Evolutionary conservation across 345 rosid species (phyloP).

Genomic region (Camelina laxa): DNA sequence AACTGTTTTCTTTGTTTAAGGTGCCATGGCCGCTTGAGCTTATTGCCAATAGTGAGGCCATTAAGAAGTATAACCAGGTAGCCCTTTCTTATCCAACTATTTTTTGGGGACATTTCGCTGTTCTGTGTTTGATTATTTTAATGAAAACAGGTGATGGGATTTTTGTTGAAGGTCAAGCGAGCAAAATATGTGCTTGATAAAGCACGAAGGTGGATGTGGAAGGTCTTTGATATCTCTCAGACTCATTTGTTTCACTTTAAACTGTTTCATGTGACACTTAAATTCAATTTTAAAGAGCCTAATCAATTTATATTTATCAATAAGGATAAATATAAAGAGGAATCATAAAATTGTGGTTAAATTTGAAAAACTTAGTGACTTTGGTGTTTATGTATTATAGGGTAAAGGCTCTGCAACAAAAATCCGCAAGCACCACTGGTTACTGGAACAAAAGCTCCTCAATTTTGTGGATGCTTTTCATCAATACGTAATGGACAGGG

Average conservation of each 20-base stretch:
- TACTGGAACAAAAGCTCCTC: slow-evolving; percentile 96
- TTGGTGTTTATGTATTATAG: slow-evolving; percentile 49
- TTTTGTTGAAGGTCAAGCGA: slow-evolving; percentile 94
- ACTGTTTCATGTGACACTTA: slow-evolving; percentile 11
- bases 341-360: slow-evolving; percentile 21
- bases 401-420: slow-evolving; percentile 66
- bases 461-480: slow-evolving; percentile 99
- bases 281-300: slow-evolving; percentile 18
- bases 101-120: slow-evolving; percentile 28
- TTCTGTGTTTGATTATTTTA: slow-evolving; percentile 33
- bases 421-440: slow-evolving; percentile 80
- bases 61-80: slow-evolving; percentile 97
- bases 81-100: slow-evolving; percentile 34
- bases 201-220: slow-evolving; percentile 99
- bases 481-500: slow-evolving; percentile 99
- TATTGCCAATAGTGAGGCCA: slow-evolving; percentile 84
- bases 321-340: background rate
- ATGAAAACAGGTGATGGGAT: slow-evolving; percentile 82
- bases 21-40: slow-evolving; percentile 99
- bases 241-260: slow-evolving; percentile 16
- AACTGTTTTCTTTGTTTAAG: slow-evolving; percentile 47
- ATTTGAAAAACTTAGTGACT: slow-evolving; percentile 14
- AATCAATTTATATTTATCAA: slow-evolving; percentile 4
- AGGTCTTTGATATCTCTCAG: slow-evolving; percentile 54
- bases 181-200: slow-evolving; percentile 96